Percentiles rank a stretch among this genome's conserved stretches.
phyloP scores from a whole-genome alignment of 306 rosid genomes.

The peach (Prunus persica) region Prunus_persica_NCBIv2 NC_034009.1:28916501-28917000 shows the following conservation, averaged over 20 bases:
- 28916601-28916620: slow-evolving; percentile 66
- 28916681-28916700: slow-evolving; percentile 36
- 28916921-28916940: slow-evolving; percentile 56
- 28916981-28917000: slow-evolving; percentile 31
- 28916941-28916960: slow-evolving; percentile 44
- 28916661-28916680: slow-evolving; percentile 25
- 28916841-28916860: too few relatives aligned
- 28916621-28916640: slow-evolving; percentile 49
- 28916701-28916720: slow-evolving; percentile 44
- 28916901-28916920: slow-evolving; percentile 37
- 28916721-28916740: slow-evolving; percentile 36
- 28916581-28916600: slow-evolving; percentile 45
- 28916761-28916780: slow-evolving; percentile 22
- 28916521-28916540: slow-evolving; percentile 18
- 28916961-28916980: slow-evolving; percentile 77
- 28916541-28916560: slow-evolving; percentile 3
- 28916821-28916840: too few relatives aligned
- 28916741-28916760: slow-evolving; percentile 29
- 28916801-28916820: neutral
- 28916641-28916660: slow-evolving; percentile 41
- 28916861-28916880: neutral
- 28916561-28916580: slow-evolving; percentile 39
- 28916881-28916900: neutral
- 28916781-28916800: neutral
- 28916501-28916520: slow-evolving; percentile 21